Conservation (phyloP, 2,329 filamentous ascomycete species). For the Clonostachys sp. region DNA sequence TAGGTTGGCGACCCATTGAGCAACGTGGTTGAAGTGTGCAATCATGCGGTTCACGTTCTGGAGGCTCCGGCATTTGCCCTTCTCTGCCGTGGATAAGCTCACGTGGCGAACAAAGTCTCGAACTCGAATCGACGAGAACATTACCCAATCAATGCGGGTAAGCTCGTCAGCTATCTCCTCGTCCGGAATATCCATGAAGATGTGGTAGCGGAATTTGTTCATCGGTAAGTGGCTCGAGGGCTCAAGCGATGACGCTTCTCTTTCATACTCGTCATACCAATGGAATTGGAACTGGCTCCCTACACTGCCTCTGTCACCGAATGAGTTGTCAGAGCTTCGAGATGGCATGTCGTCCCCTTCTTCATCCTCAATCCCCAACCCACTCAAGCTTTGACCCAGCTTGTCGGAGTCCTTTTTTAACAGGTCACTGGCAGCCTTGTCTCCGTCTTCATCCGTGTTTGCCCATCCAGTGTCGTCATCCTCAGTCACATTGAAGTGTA, state of each 20-base stretch:
- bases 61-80: constrained; percentile 71
- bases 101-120: constrained; percentile 92
- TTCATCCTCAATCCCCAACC: constrained; percentile 39
- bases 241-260: constrained; percentile 67
- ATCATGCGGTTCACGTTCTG: constrained; percentile 94
- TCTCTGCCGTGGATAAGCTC: constrained; percentile 65
- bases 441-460: constrained; percentile 60
- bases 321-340: constrained; percentile 37
- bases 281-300: constrained; percentile 52
- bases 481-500: constrained; percentile 68
- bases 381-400: constrained; percentile 10
- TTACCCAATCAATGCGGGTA: constrained; percentile 95
- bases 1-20: constrained; percentile 78
- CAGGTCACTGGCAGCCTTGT: constrained; percentile 24
- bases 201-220: constrained; percentile 83
- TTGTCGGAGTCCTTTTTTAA: constrained; percentile 32
- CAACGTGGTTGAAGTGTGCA: constrained; percentile 82
- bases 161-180: constrained; percentile 87
- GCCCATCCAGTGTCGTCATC: constrained; percentile 95
- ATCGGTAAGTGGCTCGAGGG: constrained; percentile 66
- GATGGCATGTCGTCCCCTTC: constrained; percentile 37
- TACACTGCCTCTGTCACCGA: constrained; percentile 29
- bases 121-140: constrained; percentile 92
- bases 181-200: constrained; percentile 81
- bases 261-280: constrained; percentile 74